Percentiles rank a stretch among this genome's conserved stretches.
Conservation (phyloP, 345 rosid species). For the Acer campestre region DNA sequence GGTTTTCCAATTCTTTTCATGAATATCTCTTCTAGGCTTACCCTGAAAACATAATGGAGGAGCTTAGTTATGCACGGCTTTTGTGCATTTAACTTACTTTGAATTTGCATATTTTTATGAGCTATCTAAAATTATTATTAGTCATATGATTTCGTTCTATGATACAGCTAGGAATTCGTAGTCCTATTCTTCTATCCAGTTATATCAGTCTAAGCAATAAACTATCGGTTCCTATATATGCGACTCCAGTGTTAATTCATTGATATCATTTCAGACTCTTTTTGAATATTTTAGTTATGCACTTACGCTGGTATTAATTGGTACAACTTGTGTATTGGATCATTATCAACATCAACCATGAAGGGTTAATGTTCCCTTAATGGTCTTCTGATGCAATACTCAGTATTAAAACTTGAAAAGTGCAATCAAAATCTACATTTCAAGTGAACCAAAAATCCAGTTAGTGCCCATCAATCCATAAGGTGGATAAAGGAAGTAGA, state of each 20-base stretch:
- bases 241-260: background rate
- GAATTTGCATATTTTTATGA: background rate
- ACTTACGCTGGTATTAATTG: background rate
- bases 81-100: slow-evolving; percentile 3
- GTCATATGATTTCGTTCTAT: background rate
- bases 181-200: background rate
- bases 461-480: no score
- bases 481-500: no score
- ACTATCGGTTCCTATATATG: background rate
- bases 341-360: no score
- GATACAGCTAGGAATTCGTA: background rate
- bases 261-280: background rate
- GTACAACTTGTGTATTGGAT: background rate
- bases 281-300: background rate
- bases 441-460: no score
- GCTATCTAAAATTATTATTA: background rate
- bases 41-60: background rate
- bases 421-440: no score
- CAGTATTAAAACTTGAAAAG: no score
- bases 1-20: background rate
- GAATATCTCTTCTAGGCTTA: background rate
- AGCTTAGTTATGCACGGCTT: background rate
- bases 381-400: background rate
- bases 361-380: background rate
- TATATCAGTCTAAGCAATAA: background rate